phyloP scores from a whole-genome alignment of 2,329 filamentous ascomycete genomes.

The Verticillium dahliae region DNA sequence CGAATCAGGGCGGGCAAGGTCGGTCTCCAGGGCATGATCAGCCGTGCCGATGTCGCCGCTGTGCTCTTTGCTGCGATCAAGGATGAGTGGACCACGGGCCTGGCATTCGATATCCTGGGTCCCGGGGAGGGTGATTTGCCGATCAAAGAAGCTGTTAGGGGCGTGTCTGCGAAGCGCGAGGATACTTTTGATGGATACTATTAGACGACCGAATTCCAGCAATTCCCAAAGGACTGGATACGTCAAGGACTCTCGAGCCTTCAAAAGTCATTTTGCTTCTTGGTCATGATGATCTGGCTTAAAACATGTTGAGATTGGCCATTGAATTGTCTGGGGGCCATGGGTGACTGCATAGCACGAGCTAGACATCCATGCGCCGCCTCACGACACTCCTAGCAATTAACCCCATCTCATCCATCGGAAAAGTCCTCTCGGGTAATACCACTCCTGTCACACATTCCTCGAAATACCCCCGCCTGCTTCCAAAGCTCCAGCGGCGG shows the following conservation, averaged over 20 bases:
- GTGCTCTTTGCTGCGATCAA: conserved; percentile 32
- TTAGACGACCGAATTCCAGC: conserved; percentile 1
- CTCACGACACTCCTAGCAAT: too few relatives aligned
- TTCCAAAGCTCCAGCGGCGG: conserved; percentile 69
- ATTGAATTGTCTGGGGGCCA: background rate
- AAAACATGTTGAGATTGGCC: background rate
- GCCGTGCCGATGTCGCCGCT: conserved; percentile 36
- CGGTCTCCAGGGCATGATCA: conserved; percentile 25
- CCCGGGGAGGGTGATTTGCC: conserved; percentile 22
- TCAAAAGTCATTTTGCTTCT: background rate
- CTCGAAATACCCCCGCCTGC: conserved; percentile 66
- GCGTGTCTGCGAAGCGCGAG: conserved; percentile 26
- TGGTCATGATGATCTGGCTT: too few relatives aligned
- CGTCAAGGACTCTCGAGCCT: background rate
- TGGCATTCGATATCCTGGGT: conserved; percentile 35
- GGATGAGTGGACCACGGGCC: conserved; percentile 29
- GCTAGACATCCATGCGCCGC: too few relatives aligned
- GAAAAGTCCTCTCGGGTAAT: conserved; percentile 56
- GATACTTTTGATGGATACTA: conserved; percentile 21
- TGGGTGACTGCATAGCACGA: too few relatives aligned
- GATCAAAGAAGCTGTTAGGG: conserved; percentile 28
- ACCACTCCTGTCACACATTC: conserved; percentile 85
- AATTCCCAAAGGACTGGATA: background rate
- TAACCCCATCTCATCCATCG: background rate
- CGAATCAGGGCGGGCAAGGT: conserved; percentile 34